A percentile compares a stretch with the other conserved stretches of the same genome.
phyloP scores from a whole-genome alignment of 768 basidiomycete species.

The Podaxis carcinomalis region DNA sequence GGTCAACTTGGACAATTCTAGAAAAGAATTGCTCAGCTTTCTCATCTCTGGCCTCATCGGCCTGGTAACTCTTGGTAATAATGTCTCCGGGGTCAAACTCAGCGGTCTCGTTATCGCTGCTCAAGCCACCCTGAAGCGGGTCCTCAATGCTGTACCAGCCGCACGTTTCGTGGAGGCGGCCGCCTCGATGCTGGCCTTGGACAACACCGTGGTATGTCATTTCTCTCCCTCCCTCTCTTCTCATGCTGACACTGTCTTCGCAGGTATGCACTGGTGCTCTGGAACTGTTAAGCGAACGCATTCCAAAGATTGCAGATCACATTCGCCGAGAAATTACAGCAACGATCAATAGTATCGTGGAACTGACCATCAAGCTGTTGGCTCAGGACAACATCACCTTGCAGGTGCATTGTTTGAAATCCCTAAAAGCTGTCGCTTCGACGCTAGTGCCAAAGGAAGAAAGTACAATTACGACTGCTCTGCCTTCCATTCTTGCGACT shows the following conservation, averaged over 20 bases:
- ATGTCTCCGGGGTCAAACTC: conserved; percentile 29
- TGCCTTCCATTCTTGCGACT: conserved; percentile 55
- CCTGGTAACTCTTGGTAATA: conserved; percentile 33
- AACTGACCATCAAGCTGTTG: background rate
- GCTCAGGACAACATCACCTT: conserved; percentile 3
- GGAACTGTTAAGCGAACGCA: conserved; percentile 60
- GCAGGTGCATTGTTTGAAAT: conserved; percentile 21
- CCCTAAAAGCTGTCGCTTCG: conserved; percentile 54
- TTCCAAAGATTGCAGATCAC: conserved; percentile 54
- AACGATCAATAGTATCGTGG: conserved; percentile 50
- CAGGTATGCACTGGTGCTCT: conserved; percentile 70
- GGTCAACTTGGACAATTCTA: conserved; percentile 11
- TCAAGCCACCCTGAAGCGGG: conserved; percentile 45
- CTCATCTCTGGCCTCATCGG: conserved; percentile 47
- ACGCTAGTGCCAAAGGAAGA: conserved; percentile 69
- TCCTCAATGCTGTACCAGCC: conserved; percentile 65
- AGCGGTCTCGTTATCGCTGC: conserved; percentile 44
- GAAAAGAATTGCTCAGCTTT: conserved; percentile 29
- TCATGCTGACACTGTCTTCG: conserved; percentile 4
- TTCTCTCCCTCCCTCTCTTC: background rate
- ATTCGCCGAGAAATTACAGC: conserved; percentile 48
- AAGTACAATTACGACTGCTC: conserved; percentile 45
- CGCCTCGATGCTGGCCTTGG: conserved; percentile 49
- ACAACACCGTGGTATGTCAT: conserved; percentile 46
- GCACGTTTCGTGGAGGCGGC: conserved; percentile 61